Evolutionary conservation across 2,329 filamentous ascomycete genomes (phyloP).

Genomic region (Fonsecaea monophora): DNA sequence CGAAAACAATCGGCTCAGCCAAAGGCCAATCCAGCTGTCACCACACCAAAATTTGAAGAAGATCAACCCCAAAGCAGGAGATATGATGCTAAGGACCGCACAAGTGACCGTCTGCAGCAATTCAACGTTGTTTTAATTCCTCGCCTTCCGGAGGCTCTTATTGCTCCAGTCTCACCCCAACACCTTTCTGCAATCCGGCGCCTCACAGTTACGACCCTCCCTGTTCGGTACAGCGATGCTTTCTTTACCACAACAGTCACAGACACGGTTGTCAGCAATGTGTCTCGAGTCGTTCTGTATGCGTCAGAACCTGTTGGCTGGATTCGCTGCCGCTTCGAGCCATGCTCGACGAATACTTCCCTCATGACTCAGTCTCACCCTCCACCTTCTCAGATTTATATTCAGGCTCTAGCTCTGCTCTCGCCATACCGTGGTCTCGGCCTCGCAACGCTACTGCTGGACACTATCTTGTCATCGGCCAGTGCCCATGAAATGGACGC

Average conservation of each 20-base stretch:
- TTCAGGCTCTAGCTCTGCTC: slow-evolving; percentile 66
- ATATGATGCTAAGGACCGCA: not conserved
- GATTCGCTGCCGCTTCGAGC: slow-evolving; percentile 57
- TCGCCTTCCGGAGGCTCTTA: slow-evolving; percentile 58
- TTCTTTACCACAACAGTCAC: slow-evolving; percentile 68
- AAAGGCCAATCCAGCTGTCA: not conserved
- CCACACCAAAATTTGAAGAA: not conserved
- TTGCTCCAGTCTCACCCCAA: slow-evolving; percentile 59
- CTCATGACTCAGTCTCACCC: slow-evolving; percentile 20
- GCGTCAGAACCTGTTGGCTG: slow-evolving; percentile 54
- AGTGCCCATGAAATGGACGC: slow-evolving; percentile 28
- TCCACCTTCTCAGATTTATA: slow-evolving; percentile 60
- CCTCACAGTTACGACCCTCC: slow-evolving; percentile 64
- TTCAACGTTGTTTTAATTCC: slow-evolving; percentile 32
- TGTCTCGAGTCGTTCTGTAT: slow-evolving; percentile 68
- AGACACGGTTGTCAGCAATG: slow-evolving; percentile 58
- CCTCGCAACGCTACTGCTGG: slow-evolving; percentile 63
- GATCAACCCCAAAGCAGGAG: not conserved
- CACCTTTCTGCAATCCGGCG: slow-evolving; percentile 64
- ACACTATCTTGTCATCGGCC: slow-evolving; percentile 47
- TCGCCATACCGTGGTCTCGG: slow-evolving; percentile 66
- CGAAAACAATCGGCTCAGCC: not conserved
- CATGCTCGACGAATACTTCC: slow-evolving; percentile 24
- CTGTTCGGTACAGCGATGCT: slow-evolving; percentile 65
- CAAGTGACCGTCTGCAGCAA: not conserved